Base-by-base conservation (phyloP, 1,284 basidiomycete genomes). In the Boletus sp. region DNA sequence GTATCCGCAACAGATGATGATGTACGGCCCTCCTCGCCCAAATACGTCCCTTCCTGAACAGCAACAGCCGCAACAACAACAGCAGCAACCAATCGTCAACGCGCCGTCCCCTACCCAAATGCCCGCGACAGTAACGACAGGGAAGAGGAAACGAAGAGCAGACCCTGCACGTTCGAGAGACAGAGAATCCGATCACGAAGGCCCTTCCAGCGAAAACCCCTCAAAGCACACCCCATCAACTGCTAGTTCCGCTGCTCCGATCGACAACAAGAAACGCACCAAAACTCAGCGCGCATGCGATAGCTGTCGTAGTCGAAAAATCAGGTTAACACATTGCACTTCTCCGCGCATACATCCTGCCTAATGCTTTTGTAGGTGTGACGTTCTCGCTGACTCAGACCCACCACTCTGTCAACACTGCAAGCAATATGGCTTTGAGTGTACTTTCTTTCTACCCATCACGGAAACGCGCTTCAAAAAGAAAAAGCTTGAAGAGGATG, bases 401-500 rank as follows among this genome's bases (percentile, higher is more conserved):
- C 86, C 89, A 0, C 82, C 85, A 12, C 60, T 82, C 44, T 93
- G 91, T 62, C 84, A 88, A 58, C 90, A 93, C 64, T 92, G 90
- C 74, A 87, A 89, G 58, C 88, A 93, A 65, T 92, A 92, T 62
- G 80, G 82, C 34, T 89, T 93, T 57, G 91, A 94, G 57, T 97
- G 93, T 67, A 95, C 93, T 12, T 97, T 94, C 71, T 96, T 96
- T 75, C 79, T 98, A 17, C 95, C 95, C 42, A 98, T 99, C 61
- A 93, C 94, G 16, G 95, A 98, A 68, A 99, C 94, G 0, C 83
- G 94, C 12, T 98, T 97, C 78, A 97, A 97, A 75, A 95, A 95
- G 74, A 91, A 93, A 72, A 86, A 88, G 58, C 54, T 80, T 37
- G 84, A 85, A 55, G 85, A 86, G 57, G 86, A 90, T 54, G 70